A percentile compares a stretch with the other conserved stretches of the same genome.
phyloP scores from a whole-genome alignment of 768 basidiomycete species.

The Rhodocollybia butyracea region DNA sequence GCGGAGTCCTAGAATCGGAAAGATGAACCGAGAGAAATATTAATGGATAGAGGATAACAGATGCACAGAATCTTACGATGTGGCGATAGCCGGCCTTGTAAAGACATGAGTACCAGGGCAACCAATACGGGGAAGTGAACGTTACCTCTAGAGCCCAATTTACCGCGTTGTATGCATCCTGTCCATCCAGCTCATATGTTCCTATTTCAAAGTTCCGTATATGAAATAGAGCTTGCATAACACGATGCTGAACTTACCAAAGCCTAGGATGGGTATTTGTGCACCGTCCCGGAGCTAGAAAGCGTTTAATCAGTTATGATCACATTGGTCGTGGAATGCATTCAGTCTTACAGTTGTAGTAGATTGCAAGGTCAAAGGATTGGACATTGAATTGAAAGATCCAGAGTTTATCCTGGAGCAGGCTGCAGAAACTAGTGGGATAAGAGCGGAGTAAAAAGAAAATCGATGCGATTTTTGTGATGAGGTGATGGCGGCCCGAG shows the following conservation, averaged over 20 bases:
- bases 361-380: background rate
- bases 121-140: background rate
- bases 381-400: background rate
- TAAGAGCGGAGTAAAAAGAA: no score
- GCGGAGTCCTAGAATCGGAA: conserved; percentile 10
- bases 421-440: no score
- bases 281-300: conserved; percentile 48
- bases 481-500: no score
- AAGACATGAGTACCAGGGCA: background rate
- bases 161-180: conserved; percentile 52
- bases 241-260: conserved; percentile 29
- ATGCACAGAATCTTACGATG: conserved; percentile 37
- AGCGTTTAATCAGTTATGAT: no score
- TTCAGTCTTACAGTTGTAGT: background rate
- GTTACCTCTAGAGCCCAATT: conserved; percentile 60
- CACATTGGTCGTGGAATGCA: background rate
- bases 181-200: conserved; percentile 53
- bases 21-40: background rate
- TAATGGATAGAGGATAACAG: background rate
- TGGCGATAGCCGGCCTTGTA: conserved; percentile 59
- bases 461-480: no score
- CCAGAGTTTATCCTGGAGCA: no score
- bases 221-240: background rate
- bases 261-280: conserved; percentile 51
- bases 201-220: conserved; percentile 18